Evolutionary conservation across 306 rosid genomes (phyloP), one percentile per base, ranked within the genome.

Genomic region (Bauhinia variegata): DNA sequence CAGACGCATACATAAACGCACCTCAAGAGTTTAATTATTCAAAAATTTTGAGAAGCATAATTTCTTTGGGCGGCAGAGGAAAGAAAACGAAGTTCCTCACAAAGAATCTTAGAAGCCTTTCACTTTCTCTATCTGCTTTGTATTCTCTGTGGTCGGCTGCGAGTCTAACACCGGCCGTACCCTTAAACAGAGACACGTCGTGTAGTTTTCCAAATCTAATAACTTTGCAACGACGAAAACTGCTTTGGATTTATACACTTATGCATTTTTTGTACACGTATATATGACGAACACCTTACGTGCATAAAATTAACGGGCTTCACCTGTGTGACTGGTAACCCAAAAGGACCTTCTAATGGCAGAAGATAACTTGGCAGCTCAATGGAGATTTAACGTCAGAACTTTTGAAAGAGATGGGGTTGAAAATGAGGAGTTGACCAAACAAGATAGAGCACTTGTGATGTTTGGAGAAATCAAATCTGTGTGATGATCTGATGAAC

Each of bases 51-150:
- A 73, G n/a, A n/a, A 68, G 17, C 52, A 54, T 84, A n/a, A n/a
- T 85, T 88, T 91, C 96, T 77, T 85, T 91, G 96, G 97, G 75
- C 95, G 96, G 97, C 86, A 64, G 91, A 83, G 75, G 50, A 9
- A 70, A 86, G 2, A 23, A 76, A 78, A 68, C 36, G 80, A 87
- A 11, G 53, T n/a, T n/a, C n/a, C 71, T 44, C 60, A 48, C 41
- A 61, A 7, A 5, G 4, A 48, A 17, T n/a, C 18, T 59, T 47
- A 14, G 1, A 7, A 14, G 9, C 17, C 0, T 2, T 47, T 39
- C 33, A 51, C 50, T 58, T 49, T 28, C 68, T 48, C 15, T 36
- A 14, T 28, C 16, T 30, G 34, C 11, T 18, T 17, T 41, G 47
- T 11, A 4, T 11, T 9, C 2, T 54, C 6, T 14, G 10, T 54